A percentile compares a stretch with the other conserved stretches of the same genome.
Evolutionary conservation across 78 protist species (phyloP).

Genomic region (Dictyostelium firmibasis): DNA sequence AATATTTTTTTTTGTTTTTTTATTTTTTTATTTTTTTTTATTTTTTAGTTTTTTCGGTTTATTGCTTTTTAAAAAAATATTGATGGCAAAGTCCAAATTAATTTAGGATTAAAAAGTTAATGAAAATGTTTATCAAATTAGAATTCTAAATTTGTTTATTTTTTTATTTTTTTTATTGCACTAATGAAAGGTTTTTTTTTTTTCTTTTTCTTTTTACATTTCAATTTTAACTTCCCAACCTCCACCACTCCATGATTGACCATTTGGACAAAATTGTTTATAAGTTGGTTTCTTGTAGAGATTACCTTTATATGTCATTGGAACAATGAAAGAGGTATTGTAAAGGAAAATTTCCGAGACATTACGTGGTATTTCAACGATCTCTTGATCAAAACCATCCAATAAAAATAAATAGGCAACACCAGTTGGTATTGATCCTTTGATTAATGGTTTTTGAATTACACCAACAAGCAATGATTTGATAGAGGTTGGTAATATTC

Average conservation of each 20-base stretch:
- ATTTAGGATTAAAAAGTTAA: no score
- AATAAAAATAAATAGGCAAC: background rate
- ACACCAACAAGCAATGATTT: background rate
- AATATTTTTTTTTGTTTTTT: no score
- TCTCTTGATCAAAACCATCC: background rate
- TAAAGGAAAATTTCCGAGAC: background rate
- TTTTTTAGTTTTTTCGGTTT: no score
- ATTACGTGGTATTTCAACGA: background rate
- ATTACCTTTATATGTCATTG: background rate
- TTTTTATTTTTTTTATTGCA: no score
- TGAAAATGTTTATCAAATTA: no score
- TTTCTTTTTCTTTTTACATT: background rate
- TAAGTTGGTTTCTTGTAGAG: background rate
- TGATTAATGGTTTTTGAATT: background rate
- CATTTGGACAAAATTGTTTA: background rate
- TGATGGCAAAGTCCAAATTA: no score
- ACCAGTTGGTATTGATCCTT: background rate
- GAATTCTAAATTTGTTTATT: no score
- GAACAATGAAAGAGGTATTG: background rate
- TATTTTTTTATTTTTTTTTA: no score
- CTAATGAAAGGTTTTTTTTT: no score
- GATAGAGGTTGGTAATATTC: background rate
- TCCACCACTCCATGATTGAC: background rate
- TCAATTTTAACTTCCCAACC: background rate
- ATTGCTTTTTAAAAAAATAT: no score